phyloP scores from a whole-genome alignment of 306 rosid species.

The Fragaria nilgerrensis region DNA sequence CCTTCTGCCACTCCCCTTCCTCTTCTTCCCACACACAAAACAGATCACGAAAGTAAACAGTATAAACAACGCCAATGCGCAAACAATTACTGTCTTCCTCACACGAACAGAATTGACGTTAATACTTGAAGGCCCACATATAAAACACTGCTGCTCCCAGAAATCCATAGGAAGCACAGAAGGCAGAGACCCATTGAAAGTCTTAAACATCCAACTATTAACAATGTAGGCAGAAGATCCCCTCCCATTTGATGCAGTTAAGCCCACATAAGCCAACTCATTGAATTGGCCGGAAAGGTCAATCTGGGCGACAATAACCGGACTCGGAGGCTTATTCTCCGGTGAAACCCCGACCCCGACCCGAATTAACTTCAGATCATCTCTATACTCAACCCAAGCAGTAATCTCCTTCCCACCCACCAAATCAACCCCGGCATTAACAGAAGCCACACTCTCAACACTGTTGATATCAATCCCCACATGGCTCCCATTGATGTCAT shows the following conservation, averaged over 20 bases:
- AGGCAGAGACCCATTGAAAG: conserved; percentile 37
- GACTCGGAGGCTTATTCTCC: conserved; percentile 41
- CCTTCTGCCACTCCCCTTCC: conserved; percentile 15
- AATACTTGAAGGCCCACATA: conserved; percentile 44
- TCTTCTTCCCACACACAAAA: conserved; percentile 37
- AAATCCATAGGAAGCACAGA: conserved; percentile 39
- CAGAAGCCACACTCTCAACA: conserved; percentile 44
- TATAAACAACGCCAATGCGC: conserved; percentile 46
- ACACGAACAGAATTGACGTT: neutral
- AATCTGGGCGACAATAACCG: conserved; percentile 51
- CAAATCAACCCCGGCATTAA: conserved; percentile 57
- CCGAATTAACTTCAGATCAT: conserved; percentile 46
- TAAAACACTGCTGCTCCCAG: conserved; percentile 59
- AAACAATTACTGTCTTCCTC: conserved; percentile 38
- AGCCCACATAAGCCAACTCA: conserved; percentile 75
- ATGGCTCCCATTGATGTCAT: conserved; percentile 63
- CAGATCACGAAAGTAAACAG: conserved; percentile 25
- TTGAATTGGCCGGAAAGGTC: conserved; percentile 55
- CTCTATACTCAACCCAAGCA: conserved; percentile 76
- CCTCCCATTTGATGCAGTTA: conserved; percentile 67
- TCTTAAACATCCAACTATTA: conserved; percentile 58
- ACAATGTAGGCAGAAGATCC: conserved; percentile 58
- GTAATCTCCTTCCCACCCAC: conserved; percentile 53
- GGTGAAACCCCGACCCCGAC: conserved; percentile 64
- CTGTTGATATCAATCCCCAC: conserved; percentile 46